Percentiles rank a stretch among this genome's conserved stretches.
phyloP scores from a whole-genome alignment of 371 early-diverging fungal genomes.

The Syncephalastrum racemosum region DNA sequence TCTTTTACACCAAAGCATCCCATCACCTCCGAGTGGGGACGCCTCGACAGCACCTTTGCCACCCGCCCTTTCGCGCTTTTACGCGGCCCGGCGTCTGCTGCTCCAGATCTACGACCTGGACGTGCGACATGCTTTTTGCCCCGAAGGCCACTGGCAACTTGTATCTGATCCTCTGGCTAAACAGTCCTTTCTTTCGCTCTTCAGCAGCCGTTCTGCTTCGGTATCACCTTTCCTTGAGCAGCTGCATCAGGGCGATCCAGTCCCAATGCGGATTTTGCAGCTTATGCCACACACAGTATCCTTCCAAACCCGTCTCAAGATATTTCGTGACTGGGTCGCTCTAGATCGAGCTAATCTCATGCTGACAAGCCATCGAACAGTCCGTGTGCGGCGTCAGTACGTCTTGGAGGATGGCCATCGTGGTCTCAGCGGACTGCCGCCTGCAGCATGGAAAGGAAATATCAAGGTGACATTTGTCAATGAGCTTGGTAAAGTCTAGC shows the following conservation, averaged over 20 bases:
- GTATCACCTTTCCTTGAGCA: slow-evolving; percentile 35
- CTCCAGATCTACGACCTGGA: slow-evolving; percentile 80
- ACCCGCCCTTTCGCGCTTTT: slow-evolving; percentile 38
- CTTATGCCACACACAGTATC: slow-evolving; percentile 87
- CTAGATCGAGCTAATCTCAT: slow-evolving; percentile 45
- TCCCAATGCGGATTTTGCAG: slow-evolving; percentile 66
- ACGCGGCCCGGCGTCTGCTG: slow-evolving; percentile 62
- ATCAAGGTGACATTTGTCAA: slow-evolving; percentile 84
- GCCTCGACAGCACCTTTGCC: slow-evolving; percentile 14
- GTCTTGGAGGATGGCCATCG: slow-evolving; percentile 84
- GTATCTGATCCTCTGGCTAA: slow-evolving; percentile 38
- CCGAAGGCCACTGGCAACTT: slow-evolving; percentile 73
- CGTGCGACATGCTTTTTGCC: slow-evolving; percentile 70
- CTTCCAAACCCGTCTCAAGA: slow-evolving; percentile 74
- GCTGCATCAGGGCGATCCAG: slow-evolving; percentile 49
- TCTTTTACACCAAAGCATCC: slow-evolving; percentile 37
- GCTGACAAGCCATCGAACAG: slow-evolving; percentile 33
- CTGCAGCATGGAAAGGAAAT: slow-evolving; percentile 64
- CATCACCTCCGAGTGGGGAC: neutral
- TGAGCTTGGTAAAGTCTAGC: slow-evolving; percentile 44
- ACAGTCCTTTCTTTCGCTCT: slow-evolving; percentile 23
- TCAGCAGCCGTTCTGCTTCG: slow-evolving; percentile 18
- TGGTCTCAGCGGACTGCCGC: slow-evolving; percentile 52
- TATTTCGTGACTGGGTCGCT: slow-evolving; percentile 75
- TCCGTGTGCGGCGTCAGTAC: slow-evolving; percentile 67